Conservation (phyloP, 192 early-diverging fungal genomes). For the Coemansia pectinata region DNA sequence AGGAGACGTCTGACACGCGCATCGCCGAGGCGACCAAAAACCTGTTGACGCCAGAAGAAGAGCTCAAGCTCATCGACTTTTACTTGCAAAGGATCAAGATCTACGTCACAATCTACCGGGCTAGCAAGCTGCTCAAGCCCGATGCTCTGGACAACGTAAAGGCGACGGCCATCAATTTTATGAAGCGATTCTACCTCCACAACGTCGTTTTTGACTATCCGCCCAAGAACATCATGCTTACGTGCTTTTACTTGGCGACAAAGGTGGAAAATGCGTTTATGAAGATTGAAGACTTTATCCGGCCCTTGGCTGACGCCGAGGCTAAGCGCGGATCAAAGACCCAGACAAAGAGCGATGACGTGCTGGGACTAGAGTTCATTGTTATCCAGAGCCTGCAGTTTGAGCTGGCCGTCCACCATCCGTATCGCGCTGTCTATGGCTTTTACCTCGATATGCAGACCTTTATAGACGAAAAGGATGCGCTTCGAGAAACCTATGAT, state of each 20-base stretch:
- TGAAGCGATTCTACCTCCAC: constrained; percentile 80
- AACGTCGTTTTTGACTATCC: constrained; percentile 82
- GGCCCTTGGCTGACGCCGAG: constrained; percentile 33
- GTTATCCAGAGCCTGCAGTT: constrained; percentile 74
- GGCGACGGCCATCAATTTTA: constrained; percentile 77
- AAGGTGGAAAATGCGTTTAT: constrained; percentile 75
- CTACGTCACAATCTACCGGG: constrained; percentile 21
- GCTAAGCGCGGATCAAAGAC: constrained; percentile 43
- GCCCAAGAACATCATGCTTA: constrained; percentile 75
- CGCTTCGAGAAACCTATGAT: constrained; percentile 56
- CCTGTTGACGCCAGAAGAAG: constrained; percentile 42
- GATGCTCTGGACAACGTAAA: constrained; percentile 48
- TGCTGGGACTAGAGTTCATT: constrained; percentile 66
- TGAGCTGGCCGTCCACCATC: constrained; percentile 74
- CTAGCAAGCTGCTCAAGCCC: constrained; percentile 22
- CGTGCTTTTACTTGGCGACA: constrained; percentile 75
- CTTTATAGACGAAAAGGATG: constrained; percentile 18
- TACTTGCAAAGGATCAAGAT: constrained; percentile 35
- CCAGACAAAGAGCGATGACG: constrained; percentile 51
- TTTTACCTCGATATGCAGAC: constrained; percentile 74
- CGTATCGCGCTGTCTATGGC: constrained; percentile 68
- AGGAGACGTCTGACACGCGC: constrained; percentile 24
- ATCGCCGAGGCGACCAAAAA: constrained; percentile 42
- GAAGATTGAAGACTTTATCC: constrained; percentile 71
- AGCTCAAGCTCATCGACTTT: constrained; percentile 47